Percentiles rank a stretch among this genome's conserved stretches.
Conservation (phyloP, 441 rosid genomes). For the Pelargonium australe region DNA sequence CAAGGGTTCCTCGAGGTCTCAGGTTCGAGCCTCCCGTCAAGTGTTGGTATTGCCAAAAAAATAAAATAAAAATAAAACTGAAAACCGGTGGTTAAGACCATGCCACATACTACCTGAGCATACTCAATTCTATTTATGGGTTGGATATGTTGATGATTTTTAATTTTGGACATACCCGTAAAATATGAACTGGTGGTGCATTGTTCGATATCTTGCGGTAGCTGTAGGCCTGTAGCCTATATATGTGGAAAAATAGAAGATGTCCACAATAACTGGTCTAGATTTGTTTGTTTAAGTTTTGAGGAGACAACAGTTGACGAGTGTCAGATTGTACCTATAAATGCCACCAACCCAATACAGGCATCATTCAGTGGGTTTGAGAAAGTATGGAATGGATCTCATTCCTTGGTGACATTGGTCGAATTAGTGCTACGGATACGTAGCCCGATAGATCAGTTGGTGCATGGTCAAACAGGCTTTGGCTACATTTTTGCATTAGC, state of each 20-base stretch:
- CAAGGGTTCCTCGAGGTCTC: not conserved
- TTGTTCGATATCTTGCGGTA: not conserved
- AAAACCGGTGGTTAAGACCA: not conserved
- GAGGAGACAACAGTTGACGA: not conserved
- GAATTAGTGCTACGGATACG: no score
- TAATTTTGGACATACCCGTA: constrained; percentile 14
- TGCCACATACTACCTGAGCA: not conserved
- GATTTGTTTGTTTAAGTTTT: not conserved
- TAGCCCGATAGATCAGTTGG: no score
- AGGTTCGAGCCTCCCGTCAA: not conserved
- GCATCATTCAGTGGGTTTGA: no score
- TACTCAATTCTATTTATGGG: constrained; percentile 3
- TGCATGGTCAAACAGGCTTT: no score
- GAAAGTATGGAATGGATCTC: no score
- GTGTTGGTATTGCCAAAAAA: no score
- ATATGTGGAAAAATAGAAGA: not conserved
- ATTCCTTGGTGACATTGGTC: no score
- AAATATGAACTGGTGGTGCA: constrained; percentile 9
- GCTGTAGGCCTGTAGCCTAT: not conserved
- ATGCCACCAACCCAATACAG: not conserved
- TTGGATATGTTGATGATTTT: constrained; percentile 11
- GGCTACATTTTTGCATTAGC: no score
- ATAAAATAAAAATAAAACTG: not conserved
- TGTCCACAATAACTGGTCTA: not conserved
- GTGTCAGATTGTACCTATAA: constrained; percentile 1